phyloP scores from a whole-genome alignment of 139 green algal species.

The Protoeuglena noctilucae region DNA sequence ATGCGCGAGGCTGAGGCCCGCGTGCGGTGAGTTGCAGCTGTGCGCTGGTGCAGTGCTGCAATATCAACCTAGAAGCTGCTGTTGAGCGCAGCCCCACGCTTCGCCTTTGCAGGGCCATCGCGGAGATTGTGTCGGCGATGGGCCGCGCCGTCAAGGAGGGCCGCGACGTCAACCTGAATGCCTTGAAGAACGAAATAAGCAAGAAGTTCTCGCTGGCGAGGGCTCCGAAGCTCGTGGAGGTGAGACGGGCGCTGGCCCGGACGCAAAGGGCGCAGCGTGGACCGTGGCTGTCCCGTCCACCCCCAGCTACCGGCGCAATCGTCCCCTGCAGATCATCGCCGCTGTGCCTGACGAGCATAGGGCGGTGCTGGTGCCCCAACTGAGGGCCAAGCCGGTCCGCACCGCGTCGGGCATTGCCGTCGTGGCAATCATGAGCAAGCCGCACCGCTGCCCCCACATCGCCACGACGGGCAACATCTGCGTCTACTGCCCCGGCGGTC shows the following conservation, averaged over 20 bases:
- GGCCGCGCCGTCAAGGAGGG: constrained; percentile 43
- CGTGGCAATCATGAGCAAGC: constrained; percentile 97
- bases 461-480: constrained; percentile 98
- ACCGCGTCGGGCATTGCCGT: constrained; percentile 94
- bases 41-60: no score
- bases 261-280: no score
- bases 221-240: constrained; percentile 89
- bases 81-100: no score
- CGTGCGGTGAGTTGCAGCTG: no score
- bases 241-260: no score
- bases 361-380: constrained; percentile 58
- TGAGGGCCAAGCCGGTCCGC: constrained; percentile 51
- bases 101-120: constrained; percentile 51
- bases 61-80: no score
- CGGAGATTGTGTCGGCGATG: constrained; percentile 59
- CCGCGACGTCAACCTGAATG: constrained; percentile 67
- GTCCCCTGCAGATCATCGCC: constrained; percentile 92
- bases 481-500: constrained; percentile 93
- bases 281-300: no score
- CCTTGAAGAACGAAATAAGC: constrained; percentile 37
- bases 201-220: constrained; percentile 29
- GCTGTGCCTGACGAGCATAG: constrained; percentile 84
- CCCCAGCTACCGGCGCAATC: no score
- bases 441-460: constrained; percentile 95
- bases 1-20: no score